Evolutionary conservation across 2,329 filamentous ascomycete genomes (phyloP).

Genomic region (Neofusicoccum cordaticola): DNA sequence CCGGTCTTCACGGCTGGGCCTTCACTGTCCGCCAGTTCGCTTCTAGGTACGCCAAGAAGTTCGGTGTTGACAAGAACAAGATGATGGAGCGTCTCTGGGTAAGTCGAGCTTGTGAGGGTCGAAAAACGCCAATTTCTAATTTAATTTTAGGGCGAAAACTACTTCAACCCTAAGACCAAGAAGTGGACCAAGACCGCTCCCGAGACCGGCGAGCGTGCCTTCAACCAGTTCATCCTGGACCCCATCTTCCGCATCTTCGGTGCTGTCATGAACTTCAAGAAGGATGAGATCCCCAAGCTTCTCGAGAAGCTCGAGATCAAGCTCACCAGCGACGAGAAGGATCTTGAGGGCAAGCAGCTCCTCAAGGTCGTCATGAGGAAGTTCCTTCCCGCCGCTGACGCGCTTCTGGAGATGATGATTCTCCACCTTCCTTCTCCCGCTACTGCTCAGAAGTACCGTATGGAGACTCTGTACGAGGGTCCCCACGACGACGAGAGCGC

Average conservation of each 20-base stretch:
- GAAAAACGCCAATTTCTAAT: conserved; percentile 23
- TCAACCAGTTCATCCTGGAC: conserved; percentile 99
- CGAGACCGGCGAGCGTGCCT: conserved; percentile 94
- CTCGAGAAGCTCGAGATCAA: conserved; percentile 94
- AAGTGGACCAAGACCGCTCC: conserved; percentile 94
- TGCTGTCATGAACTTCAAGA: conserved; percentile 98
- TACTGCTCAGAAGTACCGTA: conserved; percentile 96
- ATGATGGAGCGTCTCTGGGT: conserved; percentile 99
- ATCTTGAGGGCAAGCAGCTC: conserved; percentile 94
- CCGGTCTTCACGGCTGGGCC: conserved; percentile 99
- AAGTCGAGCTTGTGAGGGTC: conserved; percentile 35
- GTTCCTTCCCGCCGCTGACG: conserved; percentile 97
- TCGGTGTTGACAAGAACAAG: conserved; percentile 99
- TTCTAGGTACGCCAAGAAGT: conserved; percentile 96
- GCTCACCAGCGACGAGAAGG: conserved; percentile 80
- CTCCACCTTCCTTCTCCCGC: conserved; percentile 95
- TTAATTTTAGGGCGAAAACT: conserved; percentile 76
- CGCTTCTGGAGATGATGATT: conserved; percentile 99
- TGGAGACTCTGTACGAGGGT: conserved; percentile 98
- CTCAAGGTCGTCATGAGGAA: conserved; percentile 98
- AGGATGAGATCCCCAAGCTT: conserved; percentile 79
- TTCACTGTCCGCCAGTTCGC: conserved; percentile 99
- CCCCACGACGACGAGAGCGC: conserved; percentile 86
- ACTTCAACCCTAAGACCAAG: conserved; percentile 99
- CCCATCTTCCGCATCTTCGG: conserved; percentile 99